Base-by-base conservation (phyloP, 1,284 basidiomycete species). In the Irpex rosettiformis region DNA sequence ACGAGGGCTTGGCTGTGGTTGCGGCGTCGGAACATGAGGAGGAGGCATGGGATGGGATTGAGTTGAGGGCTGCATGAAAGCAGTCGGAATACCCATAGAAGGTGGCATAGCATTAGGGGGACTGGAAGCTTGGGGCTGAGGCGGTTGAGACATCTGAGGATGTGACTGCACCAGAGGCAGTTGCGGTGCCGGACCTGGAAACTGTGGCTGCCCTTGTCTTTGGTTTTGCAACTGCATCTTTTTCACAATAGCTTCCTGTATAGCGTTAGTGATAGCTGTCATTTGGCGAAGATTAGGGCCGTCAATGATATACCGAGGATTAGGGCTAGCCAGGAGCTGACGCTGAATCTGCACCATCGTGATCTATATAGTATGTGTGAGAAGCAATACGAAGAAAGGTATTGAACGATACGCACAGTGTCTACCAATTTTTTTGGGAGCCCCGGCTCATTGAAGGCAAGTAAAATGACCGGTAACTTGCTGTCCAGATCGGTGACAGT, bases 1-100 rank as follows among this genome's bases (percentile, higher is more conserved):
- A 28, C 42, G 55, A 48, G 56, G 62, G 37, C 60, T 61, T 1
- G 60, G 52, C 16, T 61, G 60, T n/a, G 53, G 33, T 30, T 61
- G 60, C 45, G 57, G 53, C n/a, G 60, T 55, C 18, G 52, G 47
- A n/a, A 42, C 54, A 29, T 16, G 53, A 11, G 47, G 21, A 11
- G 52, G 59, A 21, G 52, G 53, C 13, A 45, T 28, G 11, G 52
- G 7, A 30, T 49, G 45, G 40, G 54, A 11, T 10, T 22, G 54
- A 24, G 27, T 16, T 25, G 27, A 30, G 21, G 11, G 49, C n/a
- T 51, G 48, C 48, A 51, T 51, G 10, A 51, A 22, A 8, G n/a
- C 48, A 51, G 11, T 16, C 11, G 48, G 48, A 28, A 51, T 25
- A 18, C 30, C 52, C 29, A 24, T 37, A n/a, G 57, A 2, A 51